A percentile compares a stretch with the other conserved stretches of the same genome.
Conservation (phyloP, 1,284 basidiomycete species). For the Cryptococcus sp. region DNA sequence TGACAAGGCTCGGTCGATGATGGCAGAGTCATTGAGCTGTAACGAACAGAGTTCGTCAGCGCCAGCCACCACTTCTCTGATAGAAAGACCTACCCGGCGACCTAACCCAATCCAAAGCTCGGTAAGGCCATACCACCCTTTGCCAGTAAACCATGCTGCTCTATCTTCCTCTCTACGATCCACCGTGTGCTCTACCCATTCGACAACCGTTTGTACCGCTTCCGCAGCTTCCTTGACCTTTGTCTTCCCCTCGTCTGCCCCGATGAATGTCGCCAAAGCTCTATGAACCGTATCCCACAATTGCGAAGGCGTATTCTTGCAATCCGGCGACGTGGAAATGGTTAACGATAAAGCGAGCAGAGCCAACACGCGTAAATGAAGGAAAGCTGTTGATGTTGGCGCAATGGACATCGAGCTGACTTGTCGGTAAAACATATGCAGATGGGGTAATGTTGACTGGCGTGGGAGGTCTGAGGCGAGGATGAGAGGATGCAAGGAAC, state of each 20-base stretch:
- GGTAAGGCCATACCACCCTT: conserved; percentile 34
- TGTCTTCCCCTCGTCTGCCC: conserved; percentile 13
- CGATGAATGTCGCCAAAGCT: conserved; percentile 8
- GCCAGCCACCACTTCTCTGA: neutral
- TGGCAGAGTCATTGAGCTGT: conserved; percentile 35
- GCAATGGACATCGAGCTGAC: conserved; percentile 9
- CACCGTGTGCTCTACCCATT: conserved; percentile 27
- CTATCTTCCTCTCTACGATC: conserved; percentile 17
- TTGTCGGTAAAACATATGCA: conserved; percentile 24
- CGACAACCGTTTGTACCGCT: conserved; percentile 22
- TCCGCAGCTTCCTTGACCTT: conserved; percentile 19
- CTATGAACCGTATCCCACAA: conserved; percentile 28
- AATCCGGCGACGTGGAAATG: conserved; percentile 9
- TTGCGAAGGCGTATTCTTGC: conserved; percentile 17
- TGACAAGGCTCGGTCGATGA: conserved; percentile 37
- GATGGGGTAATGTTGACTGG: conserved; percentile 1
- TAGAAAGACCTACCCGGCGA: conserved; percentile 35
- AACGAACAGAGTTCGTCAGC: conserved; percentile 4
- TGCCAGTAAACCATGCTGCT: conserved; percentile 30
- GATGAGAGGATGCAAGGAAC: conserved; percentile 17
- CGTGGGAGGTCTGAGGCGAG: conserved; percentile 19
- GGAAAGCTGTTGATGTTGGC: conserved; percentile 8
- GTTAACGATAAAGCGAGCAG: conserved; percentile 16
- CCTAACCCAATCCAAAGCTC: conserved; percentile 49
- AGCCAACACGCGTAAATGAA: conserved; percentile 16